Conservation (phyloP, 805 yeast species). For the Metschnikowia koreensis region DNA sequence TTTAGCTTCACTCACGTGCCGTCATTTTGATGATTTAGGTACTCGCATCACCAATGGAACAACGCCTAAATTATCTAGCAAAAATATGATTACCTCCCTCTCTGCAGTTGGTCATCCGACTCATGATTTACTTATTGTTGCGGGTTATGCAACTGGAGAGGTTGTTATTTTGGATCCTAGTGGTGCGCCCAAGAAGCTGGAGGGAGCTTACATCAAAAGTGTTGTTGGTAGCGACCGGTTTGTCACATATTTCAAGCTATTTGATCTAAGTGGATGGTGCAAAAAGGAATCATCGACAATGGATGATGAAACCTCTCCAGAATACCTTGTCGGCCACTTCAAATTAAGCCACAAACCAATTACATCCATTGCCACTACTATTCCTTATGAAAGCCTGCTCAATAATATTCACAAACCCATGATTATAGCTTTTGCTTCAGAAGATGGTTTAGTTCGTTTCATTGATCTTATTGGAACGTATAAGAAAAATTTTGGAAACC, state of each 20-base stretch:
- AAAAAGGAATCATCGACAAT: not conserved
- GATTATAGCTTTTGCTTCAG: conserved; percentile 53
- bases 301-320: conserved; percentile 5
- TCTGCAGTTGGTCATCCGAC: conserved; percentile 28
- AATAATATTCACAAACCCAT: conserved; percentile 36
- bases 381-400: conserved; percentile 18
- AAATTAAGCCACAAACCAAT: conserved; percentile 60
- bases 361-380: conserved; percentile 42
- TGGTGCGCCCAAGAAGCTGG: conserved; percentile 7
- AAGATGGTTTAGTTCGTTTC: conserved; percentile 62
- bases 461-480: conserved; percentile 47
- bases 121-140: conserved; percentile 48
- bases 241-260: conserved; percentile 36
- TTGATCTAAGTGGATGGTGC: conserved; percentile 34
- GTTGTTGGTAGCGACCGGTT: conserved; percentile 28
- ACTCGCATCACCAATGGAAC: conserved; percentile 11
- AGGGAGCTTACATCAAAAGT: conserved; percentile 13
- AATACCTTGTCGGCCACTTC: conserved; percentile 50
- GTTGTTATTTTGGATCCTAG: conserved; percentile 18
- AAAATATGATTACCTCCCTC: conserved; percentile 24
- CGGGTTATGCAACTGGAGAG: conserved; percentile 22
- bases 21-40: conserved; percentile 48
- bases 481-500: conserved; percentile 27
- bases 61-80: conserved; percentile 20
- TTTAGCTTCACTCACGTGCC: conserved; percentile 43